Evolutionary conservation across 2,329 filamentous ascomycete species (phyloP), one percentile per base, ranked within the genome.

Genomic region (Falciphora oryzae): DNA sequence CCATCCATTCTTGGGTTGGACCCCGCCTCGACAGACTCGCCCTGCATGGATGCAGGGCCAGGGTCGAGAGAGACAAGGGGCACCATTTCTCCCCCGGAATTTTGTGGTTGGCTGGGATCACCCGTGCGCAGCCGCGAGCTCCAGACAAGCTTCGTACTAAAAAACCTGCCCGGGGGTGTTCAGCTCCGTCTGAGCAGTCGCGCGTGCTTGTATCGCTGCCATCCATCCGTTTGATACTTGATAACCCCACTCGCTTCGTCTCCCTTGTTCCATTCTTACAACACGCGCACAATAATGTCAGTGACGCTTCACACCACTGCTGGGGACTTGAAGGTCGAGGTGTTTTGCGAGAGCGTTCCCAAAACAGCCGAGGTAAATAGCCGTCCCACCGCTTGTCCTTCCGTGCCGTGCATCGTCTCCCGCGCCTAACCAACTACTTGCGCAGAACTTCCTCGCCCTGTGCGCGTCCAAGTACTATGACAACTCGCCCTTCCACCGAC

Each of bases 271-370:
- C 44, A n/a, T 58, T 44, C 16, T 11, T n/a, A n/a, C n/a, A 44
- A 57, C 32, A 14, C 25, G 29, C 61, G 32, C 27, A 53, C 22
- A 70, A 72, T 57, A 69, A 88, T 89, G 86, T 89, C 86, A 16
- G 85, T 88, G 67, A 89, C 86, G 14, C 84, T 99, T 18, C 93
- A 97, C 77, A 99, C 95, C 62, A 91, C 88, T 62, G 84, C 90
- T 63, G 95, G 95, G 74, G 89, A 95, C 77, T 84, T 99, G 75
- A 99, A 98, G 80, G 86, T 98, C 71, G 95, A 98, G 77, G 82
- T 99, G 69, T 98, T 97, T 80, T 98, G 94, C 80, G 92, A 97
- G 76, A 89, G 91, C 70, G 92, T 96, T 38, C 95, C 95, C 67
- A 93, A 94, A 76, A 97, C 95, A 0, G 90, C 93, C 68, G 91